phyloP scores from a whole-genome alignment of 179 eudicot species.

The Actinidia arguta region DNA sequence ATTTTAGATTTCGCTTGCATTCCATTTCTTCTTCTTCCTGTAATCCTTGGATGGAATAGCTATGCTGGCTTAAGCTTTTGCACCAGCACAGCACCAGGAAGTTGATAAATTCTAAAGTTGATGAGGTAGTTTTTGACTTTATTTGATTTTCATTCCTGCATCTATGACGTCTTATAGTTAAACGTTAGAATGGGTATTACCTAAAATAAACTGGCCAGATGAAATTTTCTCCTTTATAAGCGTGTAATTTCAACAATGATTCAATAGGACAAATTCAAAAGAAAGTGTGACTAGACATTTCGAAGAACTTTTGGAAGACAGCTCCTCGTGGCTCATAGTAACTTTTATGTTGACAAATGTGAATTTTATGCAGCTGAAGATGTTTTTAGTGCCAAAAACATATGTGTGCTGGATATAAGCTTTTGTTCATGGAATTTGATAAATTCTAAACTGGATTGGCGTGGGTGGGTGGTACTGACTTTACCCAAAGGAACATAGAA shows the following conservation, averaged over 20 bases:
- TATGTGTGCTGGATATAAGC: background rate
- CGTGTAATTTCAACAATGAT: too few relatives aligned
- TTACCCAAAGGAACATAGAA: background rate
- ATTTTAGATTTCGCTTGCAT: background rate
- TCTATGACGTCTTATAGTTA: background rate
- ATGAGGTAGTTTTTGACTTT: background rate
- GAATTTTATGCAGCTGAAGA: too few relatives aligned
- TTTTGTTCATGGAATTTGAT: background rate
- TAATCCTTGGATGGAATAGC: background rate
- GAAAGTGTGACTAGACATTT: too few relatives aligned
- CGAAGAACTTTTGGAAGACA: too few relatives aligned
- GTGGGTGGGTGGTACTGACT: background rate
- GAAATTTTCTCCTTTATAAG: too few relatives aligned
- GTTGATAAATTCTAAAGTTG: background rate
- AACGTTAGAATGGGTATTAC: background rate
- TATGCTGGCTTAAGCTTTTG: background rate
- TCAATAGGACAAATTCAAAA: too few relatives aligned
- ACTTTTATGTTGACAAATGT: too few relatives aligned
- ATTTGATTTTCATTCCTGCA: background rate
- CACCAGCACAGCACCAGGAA: background rate
- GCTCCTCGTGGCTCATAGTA: too few relatives aligned
- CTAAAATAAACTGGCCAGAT: too few relatives aligned
- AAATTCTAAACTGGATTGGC: background rate
- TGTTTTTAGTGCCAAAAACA: too few relatives aligned
- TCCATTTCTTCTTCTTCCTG: background rate